These are phyloP conservation scores for Backusella luteola DNA, from an alignment of 192 early-diverging fungal species.

Conservation along the genomic window DNA sequence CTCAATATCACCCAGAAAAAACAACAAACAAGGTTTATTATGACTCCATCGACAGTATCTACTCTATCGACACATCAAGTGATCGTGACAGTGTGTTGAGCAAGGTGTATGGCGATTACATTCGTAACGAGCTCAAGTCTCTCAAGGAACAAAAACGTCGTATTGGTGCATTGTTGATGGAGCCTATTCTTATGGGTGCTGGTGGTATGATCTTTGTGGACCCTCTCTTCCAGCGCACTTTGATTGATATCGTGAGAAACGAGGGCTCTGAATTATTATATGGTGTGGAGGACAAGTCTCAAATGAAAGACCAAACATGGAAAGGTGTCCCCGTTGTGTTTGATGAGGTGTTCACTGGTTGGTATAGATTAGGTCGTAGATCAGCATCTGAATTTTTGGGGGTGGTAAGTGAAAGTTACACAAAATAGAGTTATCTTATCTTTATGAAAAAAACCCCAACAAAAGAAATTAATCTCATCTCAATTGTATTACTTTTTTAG, in stretches of 20 bases:
- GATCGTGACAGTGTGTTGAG: constrained; percentile 24
- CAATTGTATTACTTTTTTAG: constrained; percentile 25
- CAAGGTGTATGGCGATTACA: constrained; percentile 42
- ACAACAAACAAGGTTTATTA: constrained; percentile 8
- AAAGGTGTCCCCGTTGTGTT: constrained; percentile 69
- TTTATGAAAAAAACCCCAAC: neutral
- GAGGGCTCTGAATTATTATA: constrained; percentile 27
- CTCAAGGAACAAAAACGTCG: constrained; percentile 39
- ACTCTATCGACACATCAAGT: constrained; percentile 11
- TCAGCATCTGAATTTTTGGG: constrained; percentile 60
- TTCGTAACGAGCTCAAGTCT: constrained; percentile 35
- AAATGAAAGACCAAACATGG: constrained; percentile 24
- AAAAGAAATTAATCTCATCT: constrained; percentile 13
- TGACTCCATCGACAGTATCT: constrained; percentile 15
- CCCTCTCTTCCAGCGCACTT: constrained; percentile 68
- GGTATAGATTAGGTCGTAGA: constrained; percentile 62
- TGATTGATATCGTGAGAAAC: constrained; percentile 57
- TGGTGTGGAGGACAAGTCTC: constrained; percentile 18
- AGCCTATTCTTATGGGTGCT: constrained; percentile 79
- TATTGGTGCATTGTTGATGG: constrained; percentile 66
- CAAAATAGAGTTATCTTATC: neutral
- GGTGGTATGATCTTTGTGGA: constrained; percentile 85
- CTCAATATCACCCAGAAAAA: neutral
- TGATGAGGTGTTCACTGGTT: constrained; percentile 82
- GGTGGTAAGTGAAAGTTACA: constrained; percentile 41